Conservation (phyloP, 2,329 filamentous ascomycete species). For the Dactylellina haptotyla region DNA sequence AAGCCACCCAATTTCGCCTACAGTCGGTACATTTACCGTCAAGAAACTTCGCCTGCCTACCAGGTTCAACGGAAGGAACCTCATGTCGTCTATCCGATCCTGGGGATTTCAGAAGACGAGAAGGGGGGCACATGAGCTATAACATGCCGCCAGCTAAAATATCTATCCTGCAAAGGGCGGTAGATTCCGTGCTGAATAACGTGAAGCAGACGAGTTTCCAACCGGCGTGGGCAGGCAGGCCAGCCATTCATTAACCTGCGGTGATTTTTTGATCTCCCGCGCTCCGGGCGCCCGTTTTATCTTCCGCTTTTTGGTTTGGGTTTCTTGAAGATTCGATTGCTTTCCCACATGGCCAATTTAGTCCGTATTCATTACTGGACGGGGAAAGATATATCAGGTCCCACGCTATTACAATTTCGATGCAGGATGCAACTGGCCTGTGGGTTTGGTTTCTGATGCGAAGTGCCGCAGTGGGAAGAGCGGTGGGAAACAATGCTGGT, state of each 20-base stretch:
- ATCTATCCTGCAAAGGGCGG: slow-evolving; percentile 40
- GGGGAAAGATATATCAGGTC: slow-evolving; percentile 21
- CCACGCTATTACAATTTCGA: slow-evolving; percentile 8
- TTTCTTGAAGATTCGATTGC: neutral
- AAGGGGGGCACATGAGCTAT: slow-evolving; percentile 42
- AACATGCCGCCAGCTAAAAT: neutral
- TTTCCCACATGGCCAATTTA: neutral
- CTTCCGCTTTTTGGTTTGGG: neutral
- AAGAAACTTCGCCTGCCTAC: slow-evolving; percentile 4
- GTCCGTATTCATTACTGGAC: neutral
- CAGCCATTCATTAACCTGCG: neutral
- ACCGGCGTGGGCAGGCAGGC: neutral
- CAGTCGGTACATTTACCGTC: slow-evolving; percentile 37
- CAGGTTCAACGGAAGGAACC: slow-evolving; percentile 21
- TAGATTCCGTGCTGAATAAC: slow-evolving; percentile 43
- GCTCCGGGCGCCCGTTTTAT: neutral
- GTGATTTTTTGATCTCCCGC: neutral
- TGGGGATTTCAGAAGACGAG: neutral
- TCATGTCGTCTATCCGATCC: neutral
- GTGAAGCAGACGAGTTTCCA: slow-evolving; percentile 24
- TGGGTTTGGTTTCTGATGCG: slow-evolving; percentile 27
- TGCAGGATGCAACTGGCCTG: slow-evolving; percentile 6
- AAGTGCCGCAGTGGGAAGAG: slow-evolving; percentile 24
- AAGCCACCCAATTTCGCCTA: slow-evolving; percentile 53
- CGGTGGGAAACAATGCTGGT: slow-evolving; percentile 33